Percentiles rank a stretch among this genome's conserved stretches.
Evolutionary conservation across 164 flowering plant species (phyloP).

Genomic region (Sextonia rubra): DNA sequence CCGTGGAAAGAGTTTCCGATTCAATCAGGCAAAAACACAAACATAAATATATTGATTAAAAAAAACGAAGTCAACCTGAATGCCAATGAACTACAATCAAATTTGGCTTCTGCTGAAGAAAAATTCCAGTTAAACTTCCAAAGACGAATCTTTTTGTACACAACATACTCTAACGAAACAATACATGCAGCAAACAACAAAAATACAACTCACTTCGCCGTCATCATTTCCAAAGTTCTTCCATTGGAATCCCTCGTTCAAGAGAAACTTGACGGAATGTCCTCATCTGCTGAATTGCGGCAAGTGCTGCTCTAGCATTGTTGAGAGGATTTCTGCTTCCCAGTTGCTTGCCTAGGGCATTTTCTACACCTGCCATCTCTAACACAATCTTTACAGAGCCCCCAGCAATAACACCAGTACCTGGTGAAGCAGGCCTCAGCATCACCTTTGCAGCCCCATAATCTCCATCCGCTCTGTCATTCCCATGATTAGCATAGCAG

Average conservation of each 20-base stretch:
- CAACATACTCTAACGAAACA: no score
- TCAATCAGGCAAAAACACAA: no score
- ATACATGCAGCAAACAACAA: background rate
- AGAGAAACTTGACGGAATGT: conserved; percentile 73
- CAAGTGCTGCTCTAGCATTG: conserved; percentile 91
- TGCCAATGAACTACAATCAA: no score
- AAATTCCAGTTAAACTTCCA: no score
- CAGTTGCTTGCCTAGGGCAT: conserved; percentile 91
- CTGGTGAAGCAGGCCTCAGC: conserved; percentile 98
- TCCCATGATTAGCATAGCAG: background rate
- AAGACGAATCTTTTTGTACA: no score
- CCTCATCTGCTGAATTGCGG: conserved; percentile 75
- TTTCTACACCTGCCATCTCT: conserved; percentile 96
- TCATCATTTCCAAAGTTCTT: conserved; percentile 85
- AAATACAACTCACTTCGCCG: background rate
- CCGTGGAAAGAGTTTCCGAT: no score
- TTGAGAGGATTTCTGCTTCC: conserved; percentile 90
- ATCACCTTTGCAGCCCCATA: conserved; percentile 96
- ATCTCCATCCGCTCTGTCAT: conserved; percentile 72
- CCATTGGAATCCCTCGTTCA: conserved; percentile 95
- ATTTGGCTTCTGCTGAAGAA: no score
- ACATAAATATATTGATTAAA: no score
- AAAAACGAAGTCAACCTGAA: no score
- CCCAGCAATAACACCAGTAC: conserved; percentile 97
- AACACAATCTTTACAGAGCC: conserved; percentile 86